Evolutionary conservation across 192 early-diverging fungal genomes (phyloP), one percentile per base, ranked within the genome.

Genomic region (Pilaira anomala): DNA sequence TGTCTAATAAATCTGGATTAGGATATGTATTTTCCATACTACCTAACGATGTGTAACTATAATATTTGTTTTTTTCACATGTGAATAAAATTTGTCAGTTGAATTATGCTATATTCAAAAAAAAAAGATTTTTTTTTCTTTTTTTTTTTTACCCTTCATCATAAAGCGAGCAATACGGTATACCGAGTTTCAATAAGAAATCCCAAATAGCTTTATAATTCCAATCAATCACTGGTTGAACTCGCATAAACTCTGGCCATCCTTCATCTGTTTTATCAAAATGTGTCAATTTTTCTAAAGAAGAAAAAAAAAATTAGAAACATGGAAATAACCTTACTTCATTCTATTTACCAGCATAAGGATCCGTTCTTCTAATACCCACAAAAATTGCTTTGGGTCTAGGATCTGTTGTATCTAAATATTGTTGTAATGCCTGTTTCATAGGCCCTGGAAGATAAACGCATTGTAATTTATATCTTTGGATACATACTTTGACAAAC

Each of bases 201-300:
- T 79, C 76, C 96, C 96, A 98, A 50, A 98, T 78, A 28, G 91
- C 80, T 24, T 82, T 77, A 62, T 94, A 97, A 14, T 75, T 62
- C 95, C 94, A 97, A 74, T 97, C 89, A 16, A 98, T 73, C 14
- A 98, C 87, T 5, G 96, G 94, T 61, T 95, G 91, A 4, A 97
- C 84, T 1, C 96, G 87, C 85, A 95, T 92, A 63, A 94, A 84
- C 44, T 76, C 67, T 25, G 96, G 96, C 95, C 96, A 98, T 57
- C 83, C 90, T n/a, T 73, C 70, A 74, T 97, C 94, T 7, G 92
- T 94, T 0, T 80, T 81, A 25, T 81, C 78, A 72, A 88, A 90
- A 33, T 78, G 65, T n/a, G 73, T 74, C 66, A 91, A 69, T 9
- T 66, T 58, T 44, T 68, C 78, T 80, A 55, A 25, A 22, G 22